A percentile compares a stretch with the other conserved stretches of the same genome.
These are phyloP conservation scores for Boletus semigastroideus DNA, from an alignment of 1,284 basidiomycete genomes.

Conservation along the genomic window DNA sequence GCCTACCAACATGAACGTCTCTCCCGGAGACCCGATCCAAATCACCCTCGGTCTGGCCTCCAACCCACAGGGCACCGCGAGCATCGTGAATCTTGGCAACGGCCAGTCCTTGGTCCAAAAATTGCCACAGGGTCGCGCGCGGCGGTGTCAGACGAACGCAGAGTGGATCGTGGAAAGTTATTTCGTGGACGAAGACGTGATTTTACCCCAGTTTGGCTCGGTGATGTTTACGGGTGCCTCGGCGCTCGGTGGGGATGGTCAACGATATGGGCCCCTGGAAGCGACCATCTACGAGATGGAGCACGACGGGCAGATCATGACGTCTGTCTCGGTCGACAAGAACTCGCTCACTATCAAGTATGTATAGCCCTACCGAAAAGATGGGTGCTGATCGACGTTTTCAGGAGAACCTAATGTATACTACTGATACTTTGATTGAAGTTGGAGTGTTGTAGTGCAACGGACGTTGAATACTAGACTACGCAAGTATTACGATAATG, in stretches of 20 bases:
- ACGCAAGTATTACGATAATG: too few species aligned
- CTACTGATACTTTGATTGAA: too few species aligned
- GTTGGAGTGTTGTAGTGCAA: too few species aligned
- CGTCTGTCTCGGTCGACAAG: background rate
- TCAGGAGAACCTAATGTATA: too few species aligned
- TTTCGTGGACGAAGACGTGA: background rate
- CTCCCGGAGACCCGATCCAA: background rate
- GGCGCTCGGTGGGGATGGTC: background rate
- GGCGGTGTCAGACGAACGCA: background rate
- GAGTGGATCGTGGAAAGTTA: conserved; percentile 19
- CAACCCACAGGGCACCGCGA: background rate
- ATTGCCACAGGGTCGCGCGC: too few species aligned
- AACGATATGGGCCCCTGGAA: background rate
- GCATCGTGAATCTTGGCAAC: conserved; percentile 14
- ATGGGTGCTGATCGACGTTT: too few species aligned
- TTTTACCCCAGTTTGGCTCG: conserved; percentile 8
- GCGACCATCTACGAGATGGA: background rate
- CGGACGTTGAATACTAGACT: too few species aligned
- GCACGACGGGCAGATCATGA: background rate
- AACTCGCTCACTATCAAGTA: conserved; percentile 1
- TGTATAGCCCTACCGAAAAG: background rate
- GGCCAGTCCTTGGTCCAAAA: background rate
- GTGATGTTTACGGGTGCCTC: conserved; percentile 6
- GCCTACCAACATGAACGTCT: background rate
- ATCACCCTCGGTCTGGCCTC: background rate